Base-by-base conservation (phyloP, 768 basidiomycete species). In the Tephrocybe rancida region DNA sequence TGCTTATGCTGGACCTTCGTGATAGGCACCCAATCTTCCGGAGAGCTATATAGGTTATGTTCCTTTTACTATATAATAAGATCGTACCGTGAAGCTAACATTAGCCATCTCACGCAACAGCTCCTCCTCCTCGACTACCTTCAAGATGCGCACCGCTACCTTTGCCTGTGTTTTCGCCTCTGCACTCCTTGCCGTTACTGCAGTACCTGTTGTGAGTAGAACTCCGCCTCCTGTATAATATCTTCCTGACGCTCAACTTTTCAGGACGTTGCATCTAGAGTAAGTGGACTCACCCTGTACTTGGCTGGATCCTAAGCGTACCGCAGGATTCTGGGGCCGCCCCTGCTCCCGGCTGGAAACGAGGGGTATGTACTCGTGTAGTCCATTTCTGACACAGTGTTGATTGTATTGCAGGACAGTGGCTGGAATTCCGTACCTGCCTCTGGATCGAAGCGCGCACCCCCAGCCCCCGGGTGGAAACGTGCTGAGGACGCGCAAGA, bases 11-110 rank as follows among this genome's bases (percentile, higher is more conserved):
- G 38, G n/a, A 39, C 19, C 53, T 61, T 61, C 59, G 52, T 55
- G 60, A 61, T 56, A 61, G 60, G 60, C 48, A 61, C 60, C 55
- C 51, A 45, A 50, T 50, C 24, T 53, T 53, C 60, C 57, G 56
- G 60, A 55, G 60, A 52, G 35, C 49, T n/a, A 43, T 56, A 52
- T 54, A 48, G 54, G 52, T 52, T 59, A 51, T 58, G 52, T 54
- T 56, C 54, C 52, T 32, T 54, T 59, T 57, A 42, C 55, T 61
- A 61, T 61, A 61, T 61, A 61, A 59, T 42, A 56, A 52, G 60
- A 18, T 44, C 53, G 30, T 48, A 19, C 13, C 38, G 43, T 50
- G 42, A 55, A 41, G 24, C 34, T 39, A 49, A 55, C 44, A 48
- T 44, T 48, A 45, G 37, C 43, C 38, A 35, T 38, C 41, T 43